Evolutionary conservation across 371 early-diverging fungal genomes (phyloP).

Genomic region (Apophysomyces ossiformis): DNA sequence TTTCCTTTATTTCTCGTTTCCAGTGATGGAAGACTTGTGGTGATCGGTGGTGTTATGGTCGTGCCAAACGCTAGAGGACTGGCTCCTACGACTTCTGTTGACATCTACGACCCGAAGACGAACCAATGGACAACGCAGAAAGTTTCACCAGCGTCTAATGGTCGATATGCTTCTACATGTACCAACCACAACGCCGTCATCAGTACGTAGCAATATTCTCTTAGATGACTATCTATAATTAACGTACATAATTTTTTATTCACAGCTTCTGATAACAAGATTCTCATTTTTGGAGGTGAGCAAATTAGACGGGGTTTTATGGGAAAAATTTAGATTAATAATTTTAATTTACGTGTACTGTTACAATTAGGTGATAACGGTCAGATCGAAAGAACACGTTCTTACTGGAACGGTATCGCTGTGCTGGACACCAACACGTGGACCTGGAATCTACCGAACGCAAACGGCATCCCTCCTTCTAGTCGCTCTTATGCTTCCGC

Average conservation of each 20-base stretch:
- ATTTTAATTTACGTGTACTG: not conserved
- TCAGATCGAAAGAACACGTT: constrained; percentile 19
- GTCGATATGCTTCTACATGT: constrained; percentile 27
- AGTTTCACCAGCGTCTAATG: not conserved
- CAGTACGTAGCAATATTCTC: constrained; percentile 35
- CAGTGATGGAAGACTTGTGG: constrained; percentile 45
- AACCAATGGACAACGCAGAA: constrained; percentile 29
- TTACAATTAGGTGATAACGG: constrained; percentile 36
- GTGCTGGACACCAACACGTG: constrained; percentile 49
- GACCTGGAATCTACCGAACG: constrained; percentile 40
- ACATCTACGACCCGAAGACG: constrained; percentile 35
- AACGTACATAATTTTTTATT: constrained; percentile 1
- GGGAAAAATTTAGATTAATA: no score
- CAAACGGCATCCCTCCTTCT: constrained; percentile 45
- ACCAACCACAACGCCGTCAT: constrained; percentile 43
- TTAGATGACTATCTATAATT: not conserved
- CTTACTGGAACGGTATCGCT: constrained; percentile 35
- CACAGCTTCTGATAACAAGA: constrained; percentile 39
- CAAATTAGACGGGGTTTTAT: not conserved
- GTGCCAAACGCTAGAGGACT: constrained; percentile 8
- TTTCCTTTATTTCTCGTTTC: constrained; percentile 18
- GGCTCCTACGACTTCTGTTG: constrained; percentile 22
- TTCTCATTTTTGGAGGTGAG: constrained; percentile 53
- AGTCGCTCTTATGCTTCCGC: constrained; percentile 48
- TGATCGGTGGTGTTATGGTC: constrained; percentile 44